These are phyloP conservation scores for Coniochaeta prunicola DNA, from an alignment of 2,329 filamentous ascomycete species.

Conservation along the genomic window DNA sequence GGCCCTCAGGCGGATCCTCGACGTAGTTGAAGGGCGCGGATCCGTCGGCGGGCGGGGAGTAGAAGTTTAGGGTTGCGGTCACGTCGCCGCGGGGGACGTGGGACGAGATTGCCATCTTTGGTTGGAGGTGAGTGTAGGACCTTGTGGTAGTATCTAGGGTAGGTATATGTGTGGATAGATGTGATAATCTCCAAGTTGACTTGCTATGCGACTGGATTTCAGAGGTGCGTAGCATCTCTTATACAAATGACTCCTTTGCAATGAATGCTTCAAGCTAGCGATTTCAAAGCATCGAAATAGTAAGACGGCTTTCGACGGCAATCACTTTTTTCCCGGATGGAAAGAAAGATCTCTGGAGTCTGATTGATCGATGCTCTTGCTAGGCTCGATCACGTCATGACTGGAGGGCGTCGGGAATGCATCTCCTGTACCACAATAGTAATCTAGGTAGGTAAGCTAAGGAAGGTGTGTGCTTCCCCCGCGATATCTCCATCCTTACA, in stretches of 20 bases:
- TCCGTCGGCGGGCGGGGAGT: conserved; percentile 51
- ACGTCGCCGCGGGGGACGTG: conserved; percentile 51
- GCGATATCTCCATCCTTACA: background rate
- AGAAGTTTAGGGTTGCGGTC: conserved; percentile 59
- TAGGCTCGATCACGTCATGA: conserved; percentile 10
- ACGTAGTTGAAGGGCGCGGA: conserved; percentile 59
- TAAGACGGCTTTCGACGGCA: too few species aligned
- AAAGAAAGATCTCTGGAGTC: background rate
- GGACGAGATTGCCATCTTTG: conserved; percentile 32
- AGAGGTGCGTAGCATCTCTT: background rate
- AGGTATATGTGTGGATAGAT: background rate
- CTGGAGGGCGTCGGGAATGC: conserved; percentile 4
- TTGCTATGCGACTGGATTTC: background rate
- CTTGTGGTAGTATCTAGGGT: background rate
- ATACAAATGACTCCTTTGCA: background rate
- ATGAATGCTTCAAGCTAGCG: background rate
- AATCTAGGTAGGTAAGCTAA: too few species aligned
- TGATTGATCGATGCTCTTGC: conserved; percentile 3
- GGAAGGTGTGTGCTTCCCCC: background rate
- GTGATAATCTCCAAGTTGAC: background rate
- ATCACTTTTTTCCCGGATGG: background rate
- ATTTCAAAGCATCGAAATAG: conserved; percentile 1
- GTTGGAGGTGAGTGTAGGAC: background rate
- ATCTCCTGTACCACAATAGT: too few species aligned
- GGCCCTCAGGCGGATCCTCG: conserved; percentile 51